phyloP scores from a whole-genome alignment of 805 yeast genomes.

The Schizosaccharomyces octosporus region DNA sequence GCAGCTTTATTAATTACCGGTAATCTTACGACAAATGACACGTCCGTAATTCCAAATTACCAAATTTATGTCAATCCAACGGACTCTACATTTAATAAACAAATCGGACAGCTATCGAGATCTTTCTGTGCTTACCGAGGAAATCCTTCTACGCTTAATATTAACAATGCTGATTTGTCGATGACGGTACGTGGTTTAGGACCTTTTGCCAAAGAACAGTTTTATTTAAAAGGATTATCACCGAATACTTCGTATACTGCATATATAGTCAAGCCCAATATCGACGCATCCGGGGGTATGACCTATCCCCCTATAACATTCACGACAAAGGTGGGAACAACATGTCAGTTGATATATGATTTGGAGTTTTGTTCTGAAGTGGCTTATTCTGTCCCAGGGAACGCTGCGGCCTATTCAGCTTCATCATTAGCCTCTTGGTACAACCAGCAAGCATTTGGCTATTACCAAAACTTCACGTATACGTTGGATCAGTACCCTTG shows the following conservation, averaged over 20 bases:
- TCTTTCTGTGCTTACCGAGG: conserved; percentile 2
- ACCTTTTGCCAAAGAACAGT: conserved; percentile 22
- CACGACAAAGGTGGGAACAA: conserved; percentile 18
- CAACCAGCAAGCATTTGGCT: conserved; percentile 32
- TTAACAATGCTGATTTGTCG: background rate
- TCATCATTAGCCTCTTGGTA: conserved; percentile 24
- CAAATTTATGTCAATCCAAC: conserved; percentile 1
- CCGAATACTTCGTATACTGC: conserved; percentile 38
- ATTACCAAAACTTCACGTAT: conserved; percentile 42
- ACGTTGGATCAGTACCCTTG: conserved; percentile 61
- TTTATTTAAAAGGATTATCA: conserved; percentile 36
- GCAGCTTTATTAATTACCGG: conserved; percentile 1
- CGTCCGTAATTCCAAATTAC: background rate
- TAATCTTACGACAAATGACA: background rate
- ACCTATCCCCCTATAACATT: conserved; percentile 34
- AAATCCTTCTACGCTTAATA: background rate
- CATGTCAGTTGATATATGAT: conserved; percentile 53
- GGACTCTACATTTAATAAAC: background rate
- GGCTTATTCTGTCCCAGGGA: conserved; percentile 65
- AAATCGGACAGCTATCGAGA: background rate
- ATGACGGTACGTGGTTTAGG: conserved; percentile 1
- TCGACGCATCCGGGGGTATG: conserved; percentile 28
- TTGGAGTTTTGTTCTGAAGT: conserved; percentile 57
- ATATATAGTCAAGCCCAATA: conserved; percentile 29
- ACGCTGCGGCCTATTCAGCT: conserved; percentile 15